Evolutionary conservation across 164 flowering plant species (phyloP), one percentile per base, ranked within the genome.

Genomic region (Hamamelis virginiana): DNA sequence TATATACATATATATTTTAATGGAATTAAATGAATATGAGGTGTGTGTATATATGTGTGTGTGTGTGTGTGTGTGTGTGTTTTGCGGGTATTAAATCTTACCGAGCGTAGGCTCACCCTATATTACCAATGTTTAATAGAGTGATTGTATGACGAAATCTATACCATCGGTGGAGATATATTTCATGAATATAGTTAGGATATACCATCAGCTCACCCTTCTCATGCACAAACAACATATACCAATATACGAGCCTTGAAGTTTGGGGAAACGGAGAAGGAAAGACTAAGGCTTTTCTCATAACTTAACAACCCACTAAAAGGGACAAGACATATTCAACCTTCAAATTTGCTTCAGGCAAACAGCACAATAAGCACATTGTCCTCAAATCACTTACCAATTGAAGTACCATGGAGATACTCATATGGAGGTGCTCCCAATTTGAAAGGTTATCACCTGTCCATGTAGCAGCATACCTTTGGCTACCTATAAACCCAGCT

Each of bases 381-480:
- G 10, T 26, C 44, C 43, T 13, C 23, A 66, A 47, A 47, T 63
- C 41, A 62, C 90, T 84, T 83, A 92, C 97, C 92, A 94, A 74
- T 75, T 90, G 92, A 82, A 92, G 89, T 68, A 90, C 90, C 98
- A 94, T 94, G 28, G 97, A 74, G 68, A 94, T 78, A 69, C 94
- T 88, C 97, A 94, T 90, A 67, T 92, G 95, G 1, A 94, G 83
- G 75, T 94, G 98, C 77, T 94, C 95, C 98, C 97, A 94, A 33
- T 75, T 89, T 55, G 98, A 87, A 58, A 89, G 84, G 72, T 94
- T 94, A 74, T 94, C 98, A 22, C 98, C 98, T 18, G 97, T 92
- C 98, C 98, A 94, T 47, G 97, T 92, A 69, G 98, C 97, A 71
- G 97, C 98, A 87, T 89, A 90, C 69, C 91, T 84, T 75, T 94